A percentile compares a stretch with the other conserved stretches of the same genome.
Conservation (phyloP, 306 rosid genomes). For the Pyrus bretschneideri region DNA sequence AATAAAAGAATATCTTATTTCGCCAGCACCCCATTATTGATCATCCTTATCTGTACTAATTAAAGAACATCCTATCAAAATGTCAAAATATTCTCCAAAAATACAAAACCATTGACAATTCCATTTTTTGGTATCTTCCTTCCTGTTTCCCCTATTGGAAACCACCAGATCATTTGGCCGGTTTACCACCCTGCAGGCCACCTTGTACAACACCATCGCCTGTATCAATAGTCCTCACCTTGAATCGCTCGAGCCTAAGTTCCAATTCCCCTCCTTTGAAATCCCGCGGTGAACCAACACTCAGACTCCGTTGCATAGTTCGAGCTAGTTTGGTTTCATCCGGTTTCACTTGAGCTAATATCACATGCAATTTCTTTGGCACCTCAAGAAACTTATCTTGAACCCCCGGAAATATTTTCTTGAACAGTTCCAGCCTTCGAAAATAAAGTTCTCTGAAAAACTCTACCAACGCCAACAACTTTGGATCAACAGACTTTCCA, state of each 20-base stretch:
- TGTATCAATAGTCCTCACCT: slow-evolving; percentile 12
- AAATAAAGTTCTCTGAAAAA: slow-evolving; percentile 33
- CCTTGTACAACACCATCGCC: not conserved
- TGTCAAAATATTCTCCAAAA: no score
- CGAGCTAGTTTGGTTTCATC: not conserved
- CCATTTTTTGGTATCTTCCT: no score
- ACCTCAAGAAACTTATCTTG: slow-evolving; percentile 17
- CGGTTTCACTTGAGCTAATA: slow-evolving; percentile 10
- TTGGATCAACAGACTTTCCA: slow-evolving; percentile 25
- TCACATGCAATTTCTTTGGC: slow-evolving; percentile 5
- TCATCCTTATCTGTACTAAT: no score
- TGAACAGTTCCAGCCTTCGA: slow-evolving; percentile 21
- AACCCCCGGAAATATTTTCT: slow-evolving; percentile 20
- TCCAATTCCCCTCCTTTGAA: not conserved
- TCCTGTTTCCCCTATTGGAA: no score
- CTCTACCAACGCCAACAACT: slow-evolving; percentile 24
- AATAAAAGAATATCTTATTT: no score
- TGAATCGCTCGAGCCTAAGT: slow-evolving; percentile 29
- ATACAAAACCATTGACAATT: no score
- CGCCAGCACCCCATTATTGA: no score
- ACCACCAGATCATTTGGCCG: no score
- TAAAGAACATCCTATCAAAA: no score
- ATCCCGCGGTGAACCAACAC: slow-evolving; percentile 23
- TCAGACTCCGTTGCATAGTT: slow-evolving; percentile 35
- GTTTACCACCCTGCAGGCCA: not conserved